phyloP scores from a whole-genome alignment of 2,329 filamentous ascomycete genomes.

The Elsinoe fawcettii region DNA sequence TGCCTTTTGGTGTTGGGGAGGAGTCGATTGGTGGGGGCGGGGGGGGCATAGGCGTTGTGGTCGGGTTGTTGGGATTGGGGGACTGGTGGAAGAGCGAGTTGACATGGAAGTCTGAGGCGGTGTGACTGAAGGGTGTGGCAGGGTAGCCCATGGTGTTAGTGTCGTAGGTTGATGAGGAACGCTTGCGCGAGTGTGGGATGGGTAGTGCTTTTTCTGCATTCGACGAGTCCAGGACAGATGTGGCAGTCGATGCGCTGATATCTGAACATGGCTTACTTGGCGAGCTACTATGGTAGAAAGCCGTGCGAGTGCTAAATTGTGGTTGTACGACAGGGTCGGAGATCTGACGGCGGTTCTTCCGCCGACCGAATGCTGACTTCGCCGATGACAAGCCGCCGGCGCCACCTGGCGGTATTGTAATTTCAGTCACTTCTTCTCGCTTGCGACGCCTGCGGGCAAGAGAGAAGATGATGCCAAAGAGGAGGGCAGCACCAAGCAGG shows the following conservation, averaged over 20 bases:
- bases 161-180: slow-evolving; percentile 4
- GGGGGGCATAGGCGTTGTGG: slow-evolving; percentile 21
- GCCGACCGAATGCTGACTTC: slow-evolving; percentile 13
- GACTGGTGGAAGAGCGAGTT: slow-evolving; percentile 24
- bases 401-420: neutral
- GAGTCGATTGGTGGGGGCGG: slow-evolving; percentile 19
- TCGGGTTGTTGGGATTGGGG: slow-evolving; percentile 22
- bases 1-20: slow-evolving; percentile 27
- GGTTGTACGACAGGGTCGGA: slow-evolving; percentile 27
- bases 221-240: neutral
- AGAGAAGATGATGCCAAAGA: slow-evolving; percentile 24
- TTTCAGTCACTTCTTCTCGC: slow-evolving; percentile 2
- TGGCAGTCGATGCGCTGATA: neutral
- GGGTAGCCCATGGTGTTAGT: slow-evolving; percentile 19
- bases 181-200: neutral
- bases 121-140: slow-evolving; percentile 20
- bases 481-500: slow-evolving; percentile 24
- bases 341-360: slow-evolving; percentile 27
- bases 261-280: neutral
- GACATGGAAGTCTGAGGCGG: slow-evolving; percentile 1
- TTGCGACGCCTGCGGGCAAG: slow-evolving; percentile 14
- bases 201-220: neutral
- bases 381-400: slow-evolving; percentile 3
- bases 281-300: slow-evolving; percentile 25
- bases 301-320: slow-evolving; percentile 25